Base-by-base conservation (phyloP, 805 yeast species). In the Starmerella gropengiesseri region DNA sequence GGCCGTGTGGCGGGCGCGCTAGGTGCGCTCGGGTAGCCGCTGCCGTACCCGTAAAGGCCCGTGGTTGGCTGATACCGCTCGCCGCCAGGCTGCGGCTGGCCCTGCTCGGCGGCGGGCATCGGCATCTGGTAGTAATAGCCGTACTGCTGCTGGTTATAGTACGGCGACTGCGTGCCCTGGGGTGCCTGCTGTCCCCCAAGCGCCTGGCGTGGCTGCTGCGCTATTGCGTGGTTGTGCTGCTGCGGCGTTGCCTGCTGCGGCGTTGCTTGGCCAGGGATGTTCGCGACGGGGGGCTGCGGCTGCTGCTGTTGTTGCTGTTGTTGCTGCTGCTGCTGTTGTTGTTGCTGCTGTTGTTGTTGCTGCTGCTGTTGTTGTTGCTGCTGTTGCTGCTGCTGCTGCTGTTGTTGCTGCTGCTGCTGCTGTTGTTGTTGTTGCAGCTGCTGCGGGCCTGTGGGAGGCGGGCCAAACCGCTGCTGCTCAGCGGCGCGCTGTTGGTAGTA, bases 151-250 rank as follows among this genome's bases (percentile, higher is more conserved):
- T 43, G 44, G 40, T 54, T 46, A 47, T 33, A 39, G 52, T 45
- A 48, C 38, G 33, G 49, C 28, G 47, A 40, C 35, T 28, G 32
- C 43, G 49, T 31, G 37, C 45, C 25, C 39, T 34, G 36, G 6
- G 34, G 43, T 4, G 44, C 27, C 22, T 23, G 40, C 32, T 33
- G 34, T 34, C 29, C 41, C 66, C 31, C 63, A 62, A 22, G 64
- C 61, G 27, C 60, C 60, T 36, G 64, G 64, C 20, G 63, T 59
- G 26, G 46, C 54, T 43, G 47, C 59, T 22, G 53, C 60, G 29
- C 61, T 60, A 28, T 57, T 63, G 7, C 57, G 59, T 28, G 41
- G 35, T 14, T 30, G 26, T 38, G 41, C 30, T n/a, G 35, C n/a
- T 26, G 37, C 31, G 33, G 30, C 11, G 31, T 12, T 8, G 27